Base-by-base conservation (phyloP, 2,329 filamentous ascomycete genomes). In the Xylariaceae sp. region DNA sequence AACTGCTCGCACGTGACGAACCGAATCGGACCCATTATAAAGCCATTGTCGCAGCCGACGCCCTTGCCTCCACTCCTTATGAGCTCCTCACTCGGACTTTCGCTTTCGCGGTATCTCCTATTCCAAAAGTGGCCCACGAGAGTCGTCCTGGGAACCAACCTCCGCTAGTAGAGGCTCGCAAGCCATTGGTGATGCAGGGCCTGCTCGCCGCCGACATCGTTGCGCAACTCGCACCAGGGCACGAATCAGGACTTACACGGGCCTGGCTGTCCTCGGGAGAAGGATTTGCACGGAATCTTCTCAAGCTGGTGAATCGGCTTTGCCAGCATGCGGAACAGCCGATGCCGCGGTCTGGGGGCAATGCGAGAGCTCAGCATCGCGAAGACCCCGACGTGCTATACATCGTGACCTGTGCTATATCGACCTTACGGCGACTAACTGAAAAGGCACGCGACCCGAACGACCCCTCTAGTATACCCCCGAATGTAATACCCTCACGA, bases 131-230 rank as follows among this genome's bases (percentile, higher is more conserved):
- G 52, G 67, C 63, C 11, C 61, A 65, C 33, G 67, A 78, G 39
- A 77, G 78, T 14, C 81, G 83, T 35, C 78, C 80, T 14, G 75
- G 80, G 2, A 78, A 80, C 51, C 67, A 85, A 22, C 71, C 87
- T 1, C 80, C 83, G 0, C 77, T 90, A 5, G 81, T 94, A 5
- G 90, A 96, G 65, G 83, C 82, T 4, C 84, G 94, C 49, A 96
- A 95, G 68, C 87, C 94, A 0, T 86, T 90, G 61, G 73, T 99
- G 11, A 94, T 95, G 79, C 94, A 99, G 70, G 91, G 90, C 1
- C 81, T 97, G 60, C 76, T 97, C 6, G 88, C 90, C 1, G 91
- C 90, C 0, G 91, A 97, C 58, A 95, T 97, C 45, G 72, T 97
- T 3, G 83, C 90, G 0, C 85, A 85, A 10, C 75, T 96, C 11